Evolutionary conservation across 345 rosid species (phyloP), one percentile per base, ranked within the genome.

Genomic region (Mercurialis annua): DNA sequence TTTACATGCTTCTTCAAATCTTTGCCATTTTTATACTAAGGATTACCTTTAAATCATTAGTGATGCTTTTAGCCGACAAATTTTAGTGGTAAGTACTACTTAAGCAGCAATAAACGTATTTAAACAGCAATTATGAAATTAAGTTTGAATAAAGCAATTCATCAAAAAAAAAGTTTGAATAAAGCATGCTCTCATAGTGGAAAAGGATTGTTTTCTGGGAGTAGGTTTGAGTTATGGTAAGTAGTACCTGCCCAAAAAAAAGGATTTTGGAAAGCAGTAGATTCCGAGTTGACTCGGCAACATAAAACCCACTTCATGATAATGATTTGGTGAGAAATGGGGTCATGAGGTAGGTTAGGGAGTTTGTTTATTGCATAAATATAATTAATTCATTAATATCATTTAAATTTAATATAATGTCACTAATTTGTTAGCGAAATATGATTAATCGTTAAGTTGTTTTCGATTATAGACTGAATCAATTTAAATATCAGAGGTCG

Each of bases 11-110:
- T 72, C 76, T 64, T 67, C 48, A n/a, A 75, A 65, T 29, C 11
- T 69, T 49, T 65, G n/a, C 59, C 46, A 38, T 57, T 59, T 46
- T 27, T 2, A 14, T 52, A n/a, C 18, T 24, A 29, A 17, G 3
- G 11, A 20, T 40, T 44, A 43, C 55, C 72, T 71, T 76, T 61
- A 2, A 66, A 67, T 44, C 3, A 26, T 27, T 17, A 75, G 82
- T 11, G 54, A 70, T 67, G 76, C 84, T 81, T 86, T 86, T 77
- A 68, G 71, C 80, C 70, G 85, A 82, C 88, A 84, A 51, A 34
- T 76, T 65, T 51, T 46, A 73, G 84, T 75, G 82, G 73, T 59
- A n/a, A 53, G 17, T 21, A 53, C 65, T 55, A 43, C 44, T 21
- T 70, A 62, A 52, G 46, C 50, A n/a, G n/a, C n/a, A n/a, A 36